Base-by-base conservation (phyloP, 345 rosid species). In the Euphorbia lathyris region DNA sequence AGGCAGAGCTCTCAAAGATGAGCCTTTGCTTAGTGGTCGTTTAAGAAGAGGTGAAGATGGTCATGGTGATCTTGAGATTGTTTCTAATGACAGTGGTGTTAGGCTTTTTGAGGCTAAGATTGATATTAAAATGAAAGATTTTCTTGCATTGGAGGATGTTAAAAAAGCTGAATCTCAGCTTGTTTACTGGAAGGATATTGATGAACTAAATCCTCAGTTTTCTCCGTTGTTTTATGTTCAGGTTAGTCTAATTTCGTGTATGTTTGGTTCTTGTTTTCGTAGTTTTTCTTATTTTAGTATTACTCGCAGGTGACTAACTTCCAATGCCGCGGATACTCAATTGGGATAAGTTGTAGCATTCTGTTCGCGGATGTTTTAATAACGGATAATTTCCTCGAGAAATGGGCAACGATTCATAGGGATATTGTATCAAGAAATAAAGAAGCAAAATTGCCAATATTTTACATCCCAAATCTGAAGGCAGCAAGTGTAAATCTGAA, bases 281-380 rank as follows among this genome's bases (percentile, higher is more conserved):
- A n/a, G n/a, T n/a, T n/a, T n/a, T n/a, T n/a, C n/a, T n/a, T n/a
- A n/a, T n/a, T n/a, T n/a, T n/a, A n/a, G n/a, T n/a, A n/a, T n/a
- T n/a, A n/a, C n/a, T n/a, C n/a, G 40, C 74, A 93, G 97, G 96
- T 93, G 63, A 91, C 96, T 0, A 86, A 88, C 76, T 93, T 93
- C 73, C 78, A 83, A 76, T 86, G 94, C 36, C 92, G 98, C 6
- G 98, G 98, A 56, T 91, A 91, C 69, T 88, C 97, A 4, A 62
- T 93, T 67, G 98, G 97, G 64, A 76, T 91, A 42, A 91, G 97
- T 77, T 86, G 92, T 77, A 91, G 92, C 71, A 68, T 93, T 58
- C 68, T 93, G 51, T 48, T 93, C 59, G 88, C 87, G 63, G 97
- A 91, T 67, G 58, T 83, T 52, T 0, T 87, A 30, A 52, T 86